Evolutionary conservation across 1,284 basidiomycete species (phyloP).

Genomic region (Trichosporon coremiiforme): DNA sequence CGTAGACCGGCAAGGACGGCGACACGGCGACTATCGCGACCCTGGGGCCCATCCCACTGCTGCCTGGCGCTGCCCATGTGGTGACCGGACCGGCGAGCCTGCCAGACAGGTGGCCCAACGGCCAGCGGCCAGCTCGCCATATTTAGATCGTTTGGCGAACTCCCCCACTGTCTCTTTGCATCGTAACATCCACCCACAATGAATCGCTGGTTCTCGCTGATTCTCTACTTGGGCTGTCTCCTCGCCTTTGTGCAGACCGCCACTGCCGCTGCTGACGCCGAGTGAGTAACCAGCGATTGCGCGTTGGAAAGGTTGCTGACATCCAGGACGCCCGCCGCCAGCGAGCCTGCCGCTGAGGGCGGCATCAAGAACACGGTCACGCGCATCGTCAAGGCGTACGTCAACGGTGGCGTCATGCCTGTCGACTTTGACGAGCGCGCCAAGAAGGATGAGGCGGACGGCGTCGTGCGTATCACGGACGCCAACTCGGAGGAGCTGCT

Average conservation of each 20-base stretch:
- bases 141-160: not conserved
- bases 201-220: conserved; percentile 10
- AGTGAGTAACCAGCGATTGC: not conserved
- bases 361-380: not conserved
- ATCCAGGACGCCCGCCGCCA: not conserved
- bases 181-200: not conserved
- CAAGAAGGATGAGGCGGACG: conserved; percentile 68
- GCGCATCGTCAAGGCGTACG: not conserved
- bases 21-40: not conserved
- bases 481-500: conserved; percentile 41
- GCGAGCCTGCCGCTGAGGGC: not conserved
- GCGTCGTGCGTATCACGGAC: conserved; percentile 55
- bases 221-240: conserved; percentile 1
- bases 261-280: not conserved
- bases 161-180: not conserved
- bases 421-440: conserved; percentile 17
- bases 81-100: not conserved
- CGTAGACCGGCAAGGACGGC: conserved; percentile 8
- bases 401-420: conserved; percentile 10
- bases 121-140: not conserved
- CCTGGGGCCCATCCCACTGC: conserved; percentile 5
- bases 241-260: conserved; percentile 5
- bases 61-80: not conserved
- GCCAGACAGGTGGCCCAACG: not conserved
- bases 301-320: not conserved